phyloP scores from a whole-genome alignment of 208 protist species.

The Blastocrithidia nonstop region DNA sequence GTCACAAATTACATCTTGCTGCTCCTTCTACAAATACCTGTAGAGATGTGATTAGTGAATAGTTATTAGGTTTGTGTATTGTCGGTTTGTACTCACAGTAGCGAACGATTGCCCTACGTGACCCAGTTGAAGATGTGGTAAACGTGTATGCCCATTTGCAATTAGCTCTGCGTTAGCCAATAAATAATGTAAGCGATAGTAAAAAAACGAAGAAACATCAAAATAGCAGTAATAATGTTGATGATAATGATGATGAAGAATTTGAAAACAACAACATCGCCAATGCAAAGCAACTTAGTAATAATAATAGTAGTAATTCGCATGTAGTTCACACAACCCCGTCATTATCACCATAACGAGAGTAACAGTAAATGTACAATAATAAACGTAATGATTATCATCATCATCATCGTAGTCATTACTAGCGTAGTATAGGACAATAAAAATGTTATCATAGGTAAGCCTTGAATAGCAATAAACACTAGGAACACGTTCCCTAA shows the following conservation, averaged over 20 bases:
- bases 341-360: too few relatives aligned
- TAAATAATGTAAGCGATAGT: background rate
- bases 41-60: too few relatives aligned
- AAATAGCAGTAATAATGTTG: background rate
- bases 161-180: slow-evolving; percentile 1
- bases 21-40: too few relatives aligned
- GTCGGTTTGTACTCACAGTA: slow-evolving; percentile 54
- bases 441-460: too few relatives aligned
- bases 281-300: background rate
- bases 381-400: too few relatives aligned
- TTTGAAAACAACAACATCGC: background rate
- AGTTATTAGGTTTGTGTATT: slow-evolving; percentile 57
- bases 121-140: slow-evolving; percentile 28
- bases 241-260: background rate
- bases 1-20: too few relatives aligned
- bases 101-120: slow-evolving; percentile 41
- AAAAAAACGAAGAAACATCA: background rate
- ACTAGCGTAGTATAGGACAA: too few relatives aligned
- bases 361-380: background rate
- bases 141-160: slow-evolving; percentile 24
- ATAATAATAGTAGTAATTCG: slow-evolving; percentile 1
- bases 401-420: too few relatives aligned
- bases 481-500: too few relatives aligned
- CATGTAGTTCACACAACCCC: too few relatives aligned
- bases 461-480: too few relatives aligned